phyloP scores from a whole-genome alignment of 495 filamentous ascomycete genomes.

The Xylaria flabelliformis region DNA sequence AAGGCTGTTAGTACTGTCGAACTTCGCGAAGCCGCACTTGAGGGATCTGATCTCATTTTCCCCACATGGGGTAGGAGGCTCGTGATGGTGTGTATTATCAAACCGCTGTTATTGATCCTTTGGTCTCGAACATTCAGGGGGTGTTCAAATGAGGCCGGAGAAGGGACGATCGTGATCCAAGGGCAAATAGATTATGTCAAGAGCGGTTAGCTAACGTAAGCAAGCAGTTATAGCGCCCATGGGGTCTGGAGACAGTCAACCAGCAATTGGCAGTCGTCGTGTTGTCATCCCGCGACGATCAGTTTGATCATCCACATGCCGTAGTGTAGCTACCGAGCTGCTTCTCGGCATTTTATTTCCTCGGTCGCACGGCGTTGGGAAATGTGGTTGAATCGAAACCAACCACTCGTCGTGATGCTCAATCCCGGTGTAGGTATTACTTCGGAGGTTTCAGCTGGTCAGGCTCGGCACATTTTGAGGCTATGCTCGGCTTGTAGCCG shows the following conservation, averaged over 20 bases:
- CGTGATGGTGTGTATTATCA: not conserved
- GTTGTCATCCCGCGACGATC: slow-evolving; percentile 10
- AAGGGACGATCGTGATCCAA: slow-evolving; percentile 7
- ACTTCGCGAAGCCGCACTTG: not conserved
- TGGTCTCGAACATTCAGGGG: slow-evolving; percentile 1
- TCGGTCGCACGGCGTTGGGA: not conserved
- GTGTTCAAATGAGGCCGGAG: not conserved
- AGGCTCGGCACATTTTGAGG: not conserved
- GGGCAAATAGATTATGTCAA: not conserved
- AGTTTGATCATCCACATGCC: not conserved
- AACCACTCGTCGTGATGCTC: not conserved
- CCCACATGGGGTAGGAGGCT: not conserved
- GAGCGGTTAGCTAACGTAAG: not conserved
- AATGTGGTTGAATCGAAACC: slow-evolving; percentile 5
- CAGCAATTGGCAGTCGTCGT: not conserved
- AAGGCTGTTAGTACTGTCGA: not conserved
- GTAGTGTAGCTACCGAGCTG: not conserved
- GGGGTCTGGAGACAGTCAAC: not conserved
- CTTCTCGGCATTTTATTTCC: not conserved
- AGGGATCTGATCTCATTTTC: not conserved
- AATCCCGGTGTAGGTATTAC: not conserved
- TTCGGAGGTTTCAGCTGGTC: slow-evolving; percentile 9
- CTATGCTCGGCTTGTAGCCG: slow-evolving; percentile 12
- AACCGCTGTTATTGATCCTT: not conserved
- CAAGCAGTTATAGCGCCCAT: not conserved